Evolutionary conservation across 768 basidiomycete genomes (phyloP).

Genomic region (Omphalotus guepiniiformis): DNA sequence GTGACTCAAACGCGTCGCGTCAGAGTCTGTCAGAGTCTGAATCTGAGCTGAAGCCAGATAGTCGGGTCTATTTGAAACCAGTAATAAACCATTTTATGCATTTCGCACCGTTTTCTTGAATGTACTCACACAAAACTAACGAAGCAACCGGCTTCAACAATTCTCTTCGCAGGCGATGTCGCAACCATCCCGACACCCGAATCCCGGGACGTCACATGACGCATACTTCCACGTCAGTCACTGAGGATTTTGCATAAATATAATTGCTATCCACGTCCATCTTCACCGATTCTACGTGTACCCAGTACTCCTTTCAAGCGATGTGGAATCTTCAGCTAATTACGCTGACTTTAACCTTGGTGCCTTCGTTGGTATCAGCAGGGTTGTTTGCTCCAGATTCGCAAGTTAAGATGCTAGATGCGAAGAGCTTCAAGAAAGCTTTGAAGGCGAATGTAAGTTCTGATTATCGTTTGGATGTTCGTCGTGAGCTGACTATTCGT

Average conservation of each 20-base stretch:
- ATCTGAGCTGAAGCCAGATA: no score
- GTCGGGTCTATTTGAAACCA: no score
- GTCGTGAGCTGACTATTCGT: background rate
- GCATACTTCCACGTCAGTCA: background rate
- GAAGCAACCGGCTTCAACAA: no score
- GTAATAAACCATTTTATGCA: no score
- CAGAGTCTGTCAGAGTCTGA: no score
- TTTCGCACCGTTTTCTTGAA: no score
- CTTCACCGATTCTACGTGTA: background rate
- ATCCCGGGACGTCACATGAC: no score
- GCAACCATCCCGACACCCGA: no score
- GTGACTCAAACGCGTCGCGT: no score
- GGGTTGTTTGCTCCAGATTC: constrained; percentile 47
- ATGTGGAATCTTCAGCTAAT: constrained; percentile 36
- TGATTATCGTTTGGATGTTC: background rate
- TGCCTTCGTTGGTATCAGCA: constrained; percentile 47
- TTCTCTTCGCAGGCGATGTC: no score
- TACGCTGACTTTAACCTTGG: constrained; percentile 31
- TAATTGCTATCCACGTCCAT: background rate
- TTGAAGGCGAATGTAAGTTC: constrained; percentile 72
- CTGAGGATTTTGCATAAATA: background rate
- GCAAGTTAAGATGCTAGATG: constrained; percentile 69
- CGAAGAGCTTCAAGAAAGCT: constrained; percentile 62
- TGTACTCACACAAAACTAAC: no score
- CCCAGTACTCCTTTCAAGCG: constrained; percentile 11